Evolutionary conservation across 805 yeast species (phyloP).

Genomic region (Nakazawaea wyomingensis): DNA sequence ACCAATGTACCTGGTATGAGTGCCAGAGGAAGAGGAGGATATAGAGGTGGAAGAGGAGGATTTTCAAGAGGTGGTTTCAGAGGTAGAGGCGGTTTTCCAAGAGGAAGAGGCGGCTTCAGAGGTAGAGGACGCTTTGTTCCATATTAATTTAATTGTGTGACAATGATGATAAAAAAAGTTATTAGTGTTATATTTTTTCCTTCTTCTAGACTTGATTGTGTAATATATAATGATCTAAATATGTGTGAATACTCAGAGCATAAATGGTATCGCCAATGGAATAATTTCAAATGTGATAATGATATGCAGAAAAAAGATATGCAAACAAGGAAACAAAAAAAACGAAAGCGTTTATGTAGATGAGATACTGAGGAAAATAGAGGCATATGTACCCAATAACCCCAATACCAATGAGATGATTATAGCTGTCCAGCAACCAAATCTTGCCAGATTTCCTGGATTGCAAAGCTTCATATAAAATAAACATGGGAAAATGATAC

Average conservation of each 20-base stretch:
- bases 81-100: constrained; percentile 35
- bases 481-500: constrained; percentile 72
- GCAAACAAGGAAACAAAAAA: no score
- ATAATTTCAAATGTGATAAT: no score
- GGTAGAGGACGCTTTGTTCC: constrained; percentile 30
- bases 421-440: constrained; percentile 42
- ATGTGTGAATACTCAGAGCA: no score
- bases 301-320: no score
- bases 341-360: background rate
- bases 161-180: no score
- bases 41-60: constrained; percentile 43
- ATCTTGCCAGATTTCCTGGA: constrained; percentile 38
- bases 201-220: no score
- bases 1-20: constrained; percentile 63
- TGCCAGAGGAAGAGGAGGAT: constrained; percentile 41
- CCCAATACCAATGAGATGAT: constrained; percentile 45
- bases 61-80: constrained; percentile 44
- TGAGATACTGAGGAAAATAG: constrained; percentile 19
- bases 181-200: no score
- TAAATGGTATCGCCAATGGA: no score
- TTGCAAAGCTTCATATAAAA: constrained; percentile 66
- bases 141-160: no score
- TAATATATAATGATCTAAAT: no score
- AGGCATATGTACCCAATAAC: constrained; percentile 57
- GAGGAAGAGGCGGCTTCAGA: constrained; percentile 18